phyloP scores from a whole-genome alignment of 2,329 filamentous ascomycete genomes.

The Aaosphaeria arxii region DNA sequence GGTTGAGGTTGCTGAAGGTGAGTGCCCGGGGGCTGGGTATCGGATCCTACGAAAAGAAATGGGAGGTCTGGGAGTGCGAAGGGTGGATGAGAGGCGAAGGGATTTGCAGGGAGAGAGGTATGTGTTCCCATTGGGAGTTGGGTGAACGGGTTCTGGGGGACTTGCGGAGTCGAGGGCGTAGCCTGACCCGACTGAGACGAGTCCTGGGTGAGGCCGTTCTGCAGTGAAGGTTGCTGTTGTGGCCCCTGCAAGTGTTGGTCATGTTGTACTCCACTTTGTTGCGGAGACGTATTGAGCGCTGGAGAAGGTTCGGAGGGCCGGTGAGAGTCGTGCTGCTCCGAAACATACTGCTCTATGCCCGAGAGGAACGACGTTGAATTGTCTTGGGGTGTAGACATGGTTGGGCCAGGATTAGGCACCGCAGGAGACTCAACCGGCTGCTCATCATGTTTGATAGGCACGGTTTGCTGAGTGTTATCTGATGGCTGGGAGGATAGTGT shows the following conservation, averaged over 20 bases:
- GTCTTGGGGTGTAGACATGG: no score
- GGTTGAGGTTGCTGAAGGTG: slow-evolving; percentile 14
- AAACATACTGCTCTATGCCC: slow-evolving; percentile 37
- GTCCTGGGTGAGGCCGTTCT: neutral
- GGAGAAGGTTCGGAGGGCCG: neutral
- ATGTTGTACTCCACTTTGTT: neutral
- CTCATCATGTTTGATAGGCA: no score
- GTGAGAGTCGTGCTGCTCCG: slow-evolving; percentile 4
- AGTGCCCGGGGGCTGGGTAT: slow-evolving; percentile 10
- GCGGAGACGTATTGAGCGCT: slow-evolving; percentile 1
- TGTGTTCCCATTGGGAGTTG: slow-evolving; percentile 9
- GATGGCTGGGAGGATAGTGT: slow-evolving; percentile 8
- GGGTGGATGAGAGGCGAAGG: slow-evolving; percentile 21
- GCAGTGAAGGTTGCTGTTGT: slow-evolving; percentile 4
- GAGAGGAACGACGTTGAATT: slow-evolving; percentile 26
- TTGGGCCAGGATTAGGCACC: no score
- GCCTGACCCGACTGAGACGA: neutral
- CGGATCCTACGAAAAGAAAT: slow-evolving; percentile 8
- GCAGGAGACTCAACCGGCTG: no score
- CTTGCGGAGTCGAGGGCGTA: neutral
- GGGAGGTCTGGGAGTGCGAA: slow-evolving; percentile 16
- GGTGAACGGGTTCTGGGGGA: neutral
- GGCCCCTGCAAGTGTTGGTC: slow-evolving; percentile 3
- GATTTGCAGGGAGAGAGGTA: slow-evolving; percentile 9
- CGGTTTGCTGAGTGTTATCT: neutral